phyloP scores from a whole-genome alignment of 768 basidiomycete genomes.

The Hygrocybe coccinea region DNA sequence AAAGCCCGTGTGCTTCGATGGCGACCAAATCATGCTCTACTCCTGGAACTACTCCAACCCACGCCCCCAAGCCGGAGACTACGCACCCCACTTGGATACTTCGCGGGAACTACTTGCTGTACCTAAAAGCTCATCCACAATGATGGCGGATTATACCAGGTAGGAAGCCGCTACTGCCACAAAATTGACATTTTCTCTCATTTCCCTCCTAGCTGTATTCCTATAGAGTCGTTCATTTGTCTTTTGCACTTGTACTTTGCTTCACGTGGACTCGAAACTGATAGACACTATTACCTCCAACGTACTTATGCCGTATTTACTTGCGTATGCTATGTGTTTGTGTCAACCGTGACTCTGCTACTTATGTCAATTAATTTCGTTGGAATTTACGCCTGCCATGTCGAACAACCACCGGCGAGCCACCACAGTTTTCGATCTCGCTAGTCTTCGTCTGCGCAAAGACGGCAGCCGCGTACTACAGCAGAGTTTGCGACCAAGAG shows the following conservation, averaged over 20 bases:
- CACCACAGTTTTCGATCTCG: constrained; percentile 57
- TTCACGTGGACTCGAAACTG: too few species aligned
- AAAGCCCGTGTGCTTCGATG: neutral
- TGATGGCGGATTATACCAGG: neutral
- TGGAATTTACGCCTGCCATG: too few species aligned
- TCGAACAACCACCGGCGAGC: too few species aligned
- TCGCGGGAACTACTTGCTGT: constrained; percentile 1
- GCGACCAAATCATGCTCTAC: neutral
- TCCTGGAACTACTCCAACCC: neutral
- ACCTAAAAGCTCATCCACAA: neutral
- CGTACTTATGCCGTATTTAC: too few species aligned
- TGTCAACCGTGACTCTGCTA: too few species aligned
- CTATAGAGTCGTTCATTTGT: too few species aligned
- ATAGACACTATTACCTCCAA: too few species aligned
- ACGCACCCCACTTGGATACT: neutral
- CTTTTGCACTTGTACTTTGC: too few species aligned
- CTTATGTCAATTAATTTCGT: too few species aligned
- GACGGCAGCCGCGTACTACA: constrained; percentile 60
- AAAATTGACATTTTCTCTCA: neutral
- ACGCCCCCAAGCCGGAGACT: neutral
- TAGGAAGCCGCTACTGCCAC: neutral
- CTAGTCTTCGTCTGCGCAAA: constrained; percentile 59
- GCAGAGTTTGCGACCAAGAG: constrained; percentile 33
- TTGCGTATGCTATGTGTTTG: too few species aligned
- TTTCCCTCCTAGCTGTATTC: neutral